These are phyloP conservation scores for Sutorius eximius DNA, from an alignment of 1,284 basidiomycete species.

Conservation along the genomic window DNA sequence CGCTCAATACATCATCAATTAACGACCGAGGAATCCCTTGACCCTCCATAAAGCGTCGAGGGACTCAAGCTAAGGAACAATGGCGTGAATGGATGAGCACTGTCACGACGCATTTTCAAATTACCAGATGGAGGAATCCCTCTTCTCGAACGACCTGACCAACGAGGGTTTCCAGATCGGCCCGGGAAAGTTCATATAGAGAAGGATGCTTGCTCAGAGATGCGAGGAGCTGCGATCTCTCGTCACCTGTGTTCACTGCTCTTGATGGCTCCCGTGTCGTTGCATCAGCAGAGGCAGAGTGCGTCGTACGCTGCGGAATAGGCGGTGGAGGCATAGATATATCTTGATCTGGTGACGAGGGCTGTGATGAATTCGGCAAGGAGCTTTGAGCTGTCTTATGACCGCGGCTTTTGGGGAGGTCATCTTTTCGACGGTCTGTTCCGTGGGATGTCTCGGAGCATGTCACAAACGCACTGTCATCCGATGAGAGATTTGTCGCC, in stretches of 20 bases:
- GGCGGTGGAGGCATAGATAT: constrained; percentile 31
- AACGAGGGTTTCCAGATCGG: constrained; percentile 49
- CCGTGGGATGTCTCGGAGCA: constrained; percentile 29
- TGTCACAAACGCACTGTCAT: constrained; percentile 32
- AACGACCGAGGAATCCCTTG: constrained; percentile 39
- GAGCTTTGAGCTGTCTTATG: constrained; percentile 18
- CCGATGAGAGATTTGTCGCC: constrained; percentile 23
- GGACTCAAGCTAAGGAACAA: constrained; percentile 39
- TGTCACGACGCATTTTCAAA: neutral
- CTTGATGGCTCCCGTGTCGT: constrained; percentile 2
- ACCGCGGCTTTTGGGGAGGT: neutral
- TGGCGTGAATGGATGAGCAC: constrained; percentile 19
- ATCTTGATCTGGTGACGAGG: constrained; percentile 25
- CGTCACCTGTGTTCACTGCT: constrained; percentile 2
- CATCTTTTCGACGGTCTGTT: constrained; percentile 1
- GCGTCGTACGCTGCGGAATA: constrained; percentile 13
- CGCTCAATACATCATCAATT: neutral
- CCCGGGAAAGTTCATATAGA: constrained; percentile 48
- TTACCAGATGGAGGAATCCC: constrained; percentile 52
- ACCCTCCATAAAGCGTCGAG: constrained; percentile 40
- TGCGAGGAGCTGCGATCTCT: constrained; percentile 32
- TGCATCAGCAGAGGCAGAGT: constrained; percentile 3
- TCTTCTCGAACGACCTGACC: constrained; percentile 56
- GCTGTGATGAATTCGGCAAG: constrained; percentile 36
- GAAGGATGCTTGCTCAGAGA: constrained; percentile 42